Conservation (phyloP, 805 yeast species). For the Nakazawaea molendinolei region DNA sequence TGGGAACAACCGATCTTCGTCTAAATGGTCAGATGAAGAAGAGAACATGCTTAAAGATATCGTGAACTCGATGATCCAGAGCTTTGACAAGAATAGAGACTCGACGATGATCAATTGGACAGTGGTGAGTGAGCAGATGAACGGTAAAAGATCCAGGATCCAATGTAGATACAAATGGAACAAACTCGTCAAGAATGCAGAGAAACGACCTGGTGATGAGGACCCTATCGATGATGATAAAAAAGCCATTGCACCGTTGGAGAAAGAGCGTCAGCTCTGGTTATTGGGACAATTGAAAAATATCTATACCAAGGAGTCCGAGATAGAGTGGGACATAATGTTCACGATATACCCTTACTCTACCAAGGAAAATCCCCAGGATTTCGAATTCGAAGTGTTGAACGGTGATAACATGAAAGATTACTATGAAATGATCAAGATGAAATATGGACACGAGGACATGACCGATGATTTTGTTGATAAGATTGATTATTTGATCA, state of each 20-base stretch:
- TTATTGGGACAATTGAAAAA: constrained; percentile 8
- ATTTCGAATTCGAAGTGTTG: not conserved
- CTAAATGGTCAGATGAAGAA: constrained; percentile 75
- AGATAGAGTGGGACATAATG: constrained; percentile 11
- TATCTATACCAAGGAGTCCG: constrained; percentile 4
- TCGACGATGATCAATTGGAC: constrained; percentile 79
- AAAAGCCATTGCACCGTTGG: not conserved
- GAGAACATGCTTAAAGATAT: constrained; percentile 56
- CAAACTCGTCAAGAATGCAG: constrained; percentile 54
- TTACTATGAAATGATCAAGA: constrained; percentile 8
- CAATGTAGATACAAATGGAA: constrained; percentile 97
- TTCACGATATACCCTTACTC: constrained; percentile 7
- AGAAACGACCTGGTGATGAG: not conserved
- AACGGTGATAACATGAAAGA: constrained; percentile 1
- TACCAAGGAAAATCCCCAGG: not conserved
- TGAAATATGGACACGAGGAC: constrained; percentile 2
- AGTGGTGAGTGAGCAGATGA: constrained; percentile 80
- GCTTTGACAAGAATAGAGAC: constrained; percentile 14
- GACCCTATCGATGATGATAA: not conserved
- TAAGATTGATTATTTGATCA: constrained; percentile 6
- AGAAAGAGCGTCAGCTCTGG: constrained; percentile 9
- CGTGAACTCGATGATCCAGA: constrained; percentile 34
- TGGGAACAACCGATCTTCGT: constrained; percentile 66
- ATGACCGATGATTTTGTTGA: constrained; percentile 1
- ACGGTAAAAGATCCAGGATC: constrained; percentile 81